phyloP scores from a whole-genome alignment of 2,329 filamentous ascomycete genomes.

The Botrytis fabae region DNA sequence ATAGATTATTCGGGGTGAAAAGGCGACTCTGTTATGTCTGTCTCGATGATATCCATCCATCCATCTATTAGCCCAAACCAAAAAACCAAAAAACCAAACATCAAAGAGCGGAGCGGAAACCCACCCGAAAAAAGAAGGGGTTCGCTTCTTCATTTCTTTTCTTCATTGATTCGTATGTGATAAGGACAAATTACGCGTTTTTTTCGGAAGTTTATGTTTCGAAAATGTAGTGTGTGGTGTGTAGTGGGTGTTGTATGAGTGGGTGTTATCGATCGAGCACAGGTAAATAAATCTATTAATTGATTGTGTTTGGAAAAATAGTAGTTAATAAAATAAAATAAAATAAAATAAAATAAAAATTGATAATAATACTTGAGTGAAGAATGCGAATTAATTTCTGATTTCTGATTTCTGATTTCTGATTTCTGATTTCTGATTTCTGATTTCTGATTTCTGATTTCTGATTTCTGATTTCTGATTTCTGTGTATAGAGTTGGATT shows the following conservation, averaged over 20 bases:
- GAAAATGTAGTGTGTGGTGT: background rate
- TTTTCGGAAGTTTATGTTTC: background rate
- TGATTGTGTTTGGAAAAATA: background rate
- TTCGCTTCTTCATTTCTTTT: no score
- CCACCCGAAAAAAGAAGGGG: background rate
- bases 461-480: background rate
- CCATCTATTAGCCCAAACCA: background rate
- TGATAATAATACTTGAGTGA: no score
- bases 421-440: no score
- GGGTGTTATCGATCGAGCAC: background rate
- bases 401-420: no score
- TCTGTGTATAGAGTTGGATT: background rate
- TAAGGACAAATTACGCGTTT: background rate
- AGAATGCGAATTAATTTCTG: background rate
- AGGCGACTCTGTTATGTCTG: no score
- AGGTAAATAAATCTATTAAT: background rate
- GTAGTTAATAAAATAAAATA: no score
- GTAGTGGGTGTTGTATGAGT: no score
- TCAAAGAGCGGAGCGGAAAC: background rate
- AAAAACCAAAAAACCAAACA: no score
- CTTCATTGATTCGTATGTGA: background rate
- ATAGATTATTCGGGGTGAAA: no score
- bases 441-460: no score
- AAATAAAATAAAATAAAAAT: no score
- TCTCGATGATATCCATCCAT: background rate